Percentiles rank a stretch among this genome's conserved stretches.
Conservation (phyloP, 352 stramenopile species). For the Plasmopara viticola region DNA sequence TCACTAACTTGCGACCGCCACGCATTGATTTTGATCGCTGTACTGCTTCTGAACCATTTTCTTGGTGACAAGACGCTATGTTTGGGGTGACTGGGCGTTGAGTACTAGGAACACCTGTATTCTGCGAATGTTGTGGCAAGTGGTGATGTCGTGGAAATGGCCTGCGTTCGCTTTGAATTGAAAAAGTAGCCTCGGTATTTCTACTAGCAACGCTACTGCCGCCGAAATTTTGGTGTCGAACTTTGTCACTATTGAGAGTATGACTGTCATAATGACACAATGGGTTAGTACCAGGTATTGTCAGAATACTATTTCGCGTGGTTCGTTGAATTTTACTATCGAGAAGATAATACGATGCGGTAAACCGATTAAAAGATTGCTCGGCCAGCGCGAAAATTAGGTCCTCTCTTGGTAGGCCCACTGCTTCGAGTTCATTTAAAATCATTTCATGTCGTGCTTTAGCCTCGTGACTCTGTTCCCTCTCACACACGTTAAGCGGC, state of each 20-base stretch:
- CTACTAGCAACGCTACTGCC: constrained; percentile 7
- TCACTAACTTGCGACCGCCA: constrained; percentile 43
- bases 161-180: background rate
- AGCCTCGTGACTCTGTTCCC: constrained; percentile 8
- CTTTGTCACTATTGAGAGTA: constrained; percentile 8
- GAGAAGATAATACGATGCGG: constrained; percentile 73
- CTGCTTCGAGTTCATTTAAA: constrained; percentile 39
- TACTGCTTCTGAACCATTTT: constrained; percentile 1
- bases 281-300: constrained; percentile 3
- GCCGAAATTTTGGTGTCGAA: constrained; percentile 8
- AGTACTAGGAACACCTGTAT: constrained; percentile 10
- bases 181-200: constrained; percentile 1
- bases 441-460: constrained; percentile 35
- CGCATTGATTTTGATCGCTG: constrained; percentile 41
- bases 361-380: constrained; percentile 61
- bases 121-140: constrained; percentile 6
- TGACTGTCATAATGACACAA: constrained; percentile 4
- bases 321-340: constrained; percentile 46
- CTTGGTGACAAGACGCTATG: constrained; percentile 3
- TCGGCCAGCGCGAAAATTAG: constrained; percentile 40
- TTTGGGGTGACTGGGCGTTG: constrained; percentile 14
- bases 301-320: constrained; percentile 25
- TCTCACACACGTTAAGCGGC: constrained; percentile 1
- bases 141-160: constrained; percentile 10
- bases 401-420: constrained; percentile 38